Base-by-base conservation (phyloP, 495 filamentous ascomycete species). In the Amniculicola lignicola region DNA sequence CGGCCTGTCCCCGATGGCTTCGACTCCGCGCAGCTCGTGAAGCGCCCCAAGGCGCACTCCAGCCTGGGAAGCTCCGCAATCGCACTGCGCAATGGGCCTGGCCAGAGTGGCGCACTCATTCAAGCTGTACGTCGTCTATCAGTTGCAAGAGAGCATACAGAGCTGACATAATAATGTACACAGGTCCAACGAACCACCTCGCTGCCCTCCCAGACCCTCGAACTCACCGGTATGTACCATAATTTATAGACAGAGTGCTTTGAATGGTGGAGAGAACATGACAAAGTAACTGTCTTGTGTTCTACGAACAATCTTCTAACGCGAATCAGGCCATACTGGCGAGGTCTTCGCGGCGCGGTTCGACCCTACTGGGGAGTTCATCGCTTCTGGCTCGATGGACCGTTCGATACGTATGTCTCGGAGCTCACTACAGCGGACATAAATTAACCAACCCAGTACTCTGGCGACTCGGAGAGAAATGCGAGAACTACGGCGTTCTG, bases 371-470 rank as follows among this genome's bases (percentile, higher is more conserved):
- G 90, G 90, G 19, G 85, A 89, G 44, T 78, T 87, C 53, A 92
- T 97, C 58, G 93, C 94, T 41, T 96, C 93, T 4, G 94, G 92
- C 14, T 94, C 90, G 1, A 92, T 95, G 85, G 93, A 98, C 71
- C 79, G 94, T 54, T 85, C 83, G 39, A 96, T 98, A 50, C 77
- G 91, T 95, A 77, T 37, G 83, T 74, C 42, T 25, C 14, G 15
- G 15, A 15, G 1, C 14, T 21, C 14, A 4, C 14, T 11, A 27
- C 27, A 11, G n/a, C 36, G 7, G 0, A 19, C n/a, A 25, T 21
- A 4, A 38, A 22, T 37, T 63, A 51, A 73, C 54, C 0, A 11
- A 24, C 1, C 43, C 50, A 96, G 89, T 96, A 69, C 79, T 98
- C 22, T 98, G 93, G 93, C 82, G 86, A 64, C 92, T 90, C 5